Conservation (phyloP, 345 rosid genomes). For the Hypericum perforatum region DNA sequence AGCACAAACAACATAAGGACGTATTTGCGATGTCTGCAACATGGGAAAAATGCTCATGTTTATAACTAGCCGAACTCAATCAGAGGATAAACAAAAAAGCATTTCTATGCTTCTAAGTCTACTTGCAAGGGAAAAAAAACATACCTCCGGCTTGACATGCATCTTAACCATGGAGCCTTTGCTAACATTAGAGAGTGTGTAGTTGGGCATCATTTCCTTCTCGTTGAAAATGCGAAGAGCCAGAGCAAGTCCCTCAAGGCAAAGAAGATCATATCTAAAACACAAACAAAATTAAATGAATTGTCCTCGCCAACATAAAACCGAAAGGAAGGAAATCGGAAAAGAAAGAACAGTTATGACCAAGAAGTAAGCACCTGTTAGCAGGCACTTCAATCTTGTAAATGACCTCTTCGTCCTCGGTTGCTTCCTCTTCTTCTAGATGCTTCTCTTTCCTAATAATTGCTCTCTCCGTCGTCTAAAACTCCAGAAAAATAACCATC, state of each 20-base stretch:
- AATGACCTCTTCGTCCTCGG: conserved; percentile 56
- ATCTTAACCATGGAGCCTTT: conserved; percentile 49
- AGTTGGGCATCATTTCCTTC: conserved; percentile 49
- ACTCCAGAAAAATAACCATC: conserved; percentile 1
- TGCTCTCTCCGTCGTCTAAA: conserved; percentile 78
- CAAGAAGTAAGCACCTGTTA: conserved; percentile 42
- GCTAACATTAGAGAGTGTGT: conserved; percentile 31
- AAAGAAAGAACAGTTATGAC: neutral
- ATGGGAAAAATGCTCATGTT: neutral
- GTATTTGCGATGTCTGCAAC: conserved; percentile 55
- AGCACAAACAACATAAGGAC: conserved; percentile 76
- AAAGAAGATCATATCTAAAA: conserved; percentile 80
- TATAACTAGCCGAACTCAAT: too few relatives aligned
- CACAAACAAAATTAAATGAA: neutral
- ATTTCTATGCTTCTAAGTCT: too few relatives aligned
- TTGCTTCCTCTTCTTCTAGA: conserved; percentile 37
- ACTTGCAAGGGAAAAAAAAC: neutral
- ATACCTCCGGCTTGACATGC: conserved; percentile 67
- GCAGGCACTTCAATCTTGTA: conserved; percentile 93
- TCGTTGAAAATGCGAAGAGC: conserved; percentile 73
- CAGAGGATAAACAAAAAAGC: neutral
- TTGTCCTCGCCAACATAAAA: neutral
- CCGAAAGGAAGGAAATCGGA: neutral
- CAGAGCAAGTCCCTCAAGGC: conserved; percentile 95
- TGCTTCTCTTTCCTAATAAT: conserved; percentile 80